Evolutionary conservation across 2,329 filamentous ascomycete species (phyloP).

Genomic region (Thelonectria rubi): DNA sequence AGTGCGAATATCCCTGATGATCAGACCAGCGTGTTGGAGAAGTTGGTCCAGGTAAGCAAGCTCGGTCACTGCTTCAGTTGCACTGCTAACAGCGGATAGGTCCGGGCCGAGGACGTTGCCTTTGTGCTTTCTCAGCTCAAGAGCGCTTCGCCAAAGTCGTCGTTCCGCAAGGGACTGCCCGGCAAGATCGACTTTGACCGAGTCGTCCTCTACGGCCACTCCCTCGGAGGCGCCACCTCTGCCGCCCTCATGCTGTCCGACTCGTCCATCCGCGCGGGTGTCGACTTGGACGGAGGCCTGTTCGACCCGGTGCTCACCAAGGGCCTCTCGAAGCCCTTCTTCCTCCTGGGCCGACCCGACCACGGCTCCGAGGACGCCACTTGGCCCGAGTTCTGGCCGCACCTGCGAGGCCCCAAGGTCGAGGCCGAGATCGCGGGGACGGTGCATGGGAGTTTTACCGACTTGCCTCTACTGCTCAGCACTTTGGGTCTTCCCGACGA

Average conservation of each 20-base stretch:
- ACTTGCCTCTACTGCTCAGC: slow-evolving; percentile 42
- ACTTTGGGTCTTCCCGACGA: slow-evolving; percentile 34
- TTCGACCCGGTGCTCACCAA: slow-evolving; percentile 42
- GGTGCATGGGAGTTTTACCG: slow-evolving; percentile 46
- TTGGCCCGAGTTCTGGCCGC: slow-evolving; percentile 45
- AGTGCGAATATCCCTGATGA: slow-evolving; percentile 28
- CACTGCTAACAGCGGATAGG: slow-evolving; percentile 30
- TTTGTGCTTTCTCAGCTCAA: slow-evolving; percentile 50
- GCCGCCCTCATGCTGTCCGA: slow-evolving; percentile 46
- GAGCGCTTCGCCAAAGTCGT: slow-evolving; percentile 28
- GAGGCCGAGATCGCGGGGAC: slow-evolving; percentile 40
- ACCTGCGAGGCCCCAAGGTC: slow-evolving; percentile 38
- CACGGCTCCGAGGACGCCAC: slow-evolving; percentile 45
- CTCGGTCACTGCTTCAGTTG: not conserved
- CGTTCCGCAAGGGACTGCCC: slow-evolving; percentile 31
- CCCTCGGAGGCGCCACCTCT: slow-evolving; percentile 50
- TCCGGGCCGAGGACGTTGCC: slow-evolving; percentile 48
- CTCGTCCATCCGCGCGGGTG: slow-evolving; percentile 47
- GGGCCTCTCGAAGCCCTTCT: slow-evolving; percentile 44
- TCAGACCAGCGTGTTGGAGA: slow-evolving; percentile 19
- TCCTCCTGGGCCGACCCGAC: slow-evolving; percentile 43
- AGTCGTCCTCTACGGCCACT: slow-evolving; percentile 51
- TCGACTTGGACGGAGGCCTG: slow-evolving; percentile 53
- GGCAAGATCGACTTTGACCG: slow-evolving; percentile 41
- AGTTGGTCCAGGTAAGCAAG: slow-evolving; percentile 32